phyloP scores from a whole-genome alignment of 768 basidiomycete genomes.

The Ephemerocybe angulata region DNA sequence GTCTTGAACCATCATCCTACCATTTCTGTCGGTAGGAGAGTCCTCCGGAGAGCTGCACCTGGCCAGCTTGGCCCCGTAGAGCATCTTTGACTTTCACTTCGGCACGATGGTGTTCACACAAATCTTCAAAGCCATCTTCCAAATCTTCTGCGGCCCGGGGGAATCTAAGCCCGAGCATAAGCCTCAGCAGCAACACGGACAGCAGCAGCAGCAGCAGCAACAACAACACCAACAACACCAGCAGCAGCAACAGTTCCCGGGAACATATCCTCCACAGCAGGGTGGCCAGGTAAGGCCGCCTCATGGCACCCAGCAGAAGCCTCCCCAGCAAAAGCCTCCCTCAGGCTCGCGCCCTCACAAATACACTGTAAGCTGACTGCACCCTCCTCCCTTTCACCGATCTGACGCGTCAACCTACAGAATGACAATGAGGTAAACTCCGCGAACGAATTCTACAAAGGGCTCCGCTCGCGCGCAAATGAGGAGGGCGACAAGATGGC shows the following conservation, averaged over 20 bases:
- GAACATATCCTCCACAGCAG: neutral
- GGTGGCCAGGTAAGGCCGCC: neutral
- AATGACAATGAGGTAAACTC: slow-evolving; percentile 63
- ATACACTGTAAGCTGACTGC: too few relatives aligned
- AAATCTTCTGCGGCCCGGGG: slow-evolving; percentile 24
- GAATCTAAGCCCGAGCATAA: slow-evolving; percentile 12
- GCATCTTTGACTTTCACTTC: too few relatives aligned
- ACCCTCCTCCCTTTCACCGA: too few relatives aligned
- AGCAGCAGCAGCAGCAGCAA: slow-evolving; percentile 12
- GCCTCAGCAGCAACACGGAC: slow-evolving; percentile 15
- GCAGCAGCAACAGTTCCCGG: slow-evolving; percentile 1
- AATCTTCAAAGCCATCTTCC: slow-evolving; percentile 29
- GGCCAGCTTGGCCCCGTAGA: too few relatives aligned
- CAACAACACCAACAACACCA: slow-evolving; percentile 13
- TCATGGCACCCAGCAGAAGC: neutral
- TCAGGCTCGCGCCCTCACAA: neutral
- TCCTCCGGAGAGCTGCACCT: too few relatives aligned
- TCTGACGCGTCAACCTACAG: slow-evolving; percentile 20
- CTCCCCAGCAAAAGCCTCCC: neutral
- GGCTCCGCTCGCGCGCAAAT: slow-evolving; percentile 72
- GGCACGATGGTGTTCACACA: slow-evolving; percentile 18
- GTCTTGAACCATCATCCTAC: neutral
- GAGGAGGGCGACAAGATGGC: slow-evolving; percentile 80
- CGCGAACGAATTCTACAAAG: slow-evolving; percentile 62
- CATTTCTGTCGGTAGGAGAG: neutral